Conservation (phyloP, 306 rosid genomes). For the Ammopiptanthus mongolicus region DNA sequence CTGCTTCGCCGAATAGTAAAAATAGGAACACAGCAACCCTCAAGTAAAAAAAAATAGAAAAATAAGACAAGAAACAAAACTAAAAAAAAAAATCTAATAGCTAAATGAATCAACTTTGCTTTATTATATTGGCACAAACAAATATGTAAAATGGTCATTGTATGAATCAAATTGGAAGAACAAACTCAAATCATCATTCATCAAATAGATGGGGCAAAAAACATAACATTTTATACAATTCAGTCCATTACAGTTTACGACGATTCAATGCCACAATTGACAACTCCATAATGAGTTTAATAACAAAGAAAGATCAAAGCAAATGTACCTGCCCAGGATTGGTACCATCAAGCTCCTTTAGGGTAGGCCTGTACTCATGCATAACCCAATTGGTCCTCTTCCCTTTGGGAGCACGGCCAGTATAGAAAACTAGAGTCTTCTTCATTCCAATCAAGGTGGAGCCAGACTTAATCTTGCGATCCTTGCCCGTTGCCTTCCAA, state of each 20-base stretch:
- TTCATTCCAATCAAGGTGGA: slow-evolving; percentile 80
- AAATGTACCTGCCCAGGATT: slow-evolving; percentile 86
- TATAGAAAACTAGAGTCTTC: slow-evolving; percentile 88
- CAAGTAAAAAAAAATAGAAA: background rate
- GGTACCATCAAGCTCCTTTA: slow-evolving; percentile 86
- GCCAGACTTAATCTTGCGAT: slow-evolving; percentile 81
- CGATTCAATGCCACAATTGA: background rate
- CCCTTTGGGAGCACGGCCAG: slow-evolving; percentile 95
- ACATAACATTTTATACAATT: no score
- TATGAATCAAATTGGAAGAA: background rate
- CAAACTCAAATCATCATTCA: background rate
- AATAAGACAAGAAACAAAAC: background rate
- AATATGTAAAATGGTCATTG: background rate
- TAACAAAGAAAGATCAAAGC: background rate
- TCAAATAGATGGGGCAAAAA: background rate
- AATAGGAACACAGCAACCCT: background rate
- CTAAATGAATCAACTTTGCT: background rate
- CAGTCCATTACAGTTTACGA: background rate
- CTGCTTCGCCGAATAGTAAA: background rate
- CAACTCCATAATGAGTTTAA: background rate
- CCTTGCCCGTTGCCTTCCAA: slow-evolving; percentile 98
- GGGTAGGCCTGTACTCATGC: slow-evolving; percentile 89
- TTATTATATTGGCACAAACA: background rate
- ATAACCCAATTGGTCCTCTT: slow-evolving; percentile 89
- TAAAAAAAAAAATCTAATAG: background rate